phyloP scores from a whole-genome alignment of 225 moss, liverwort and hornwort genomes.

The Thuidium tamariscinum region DNA sequence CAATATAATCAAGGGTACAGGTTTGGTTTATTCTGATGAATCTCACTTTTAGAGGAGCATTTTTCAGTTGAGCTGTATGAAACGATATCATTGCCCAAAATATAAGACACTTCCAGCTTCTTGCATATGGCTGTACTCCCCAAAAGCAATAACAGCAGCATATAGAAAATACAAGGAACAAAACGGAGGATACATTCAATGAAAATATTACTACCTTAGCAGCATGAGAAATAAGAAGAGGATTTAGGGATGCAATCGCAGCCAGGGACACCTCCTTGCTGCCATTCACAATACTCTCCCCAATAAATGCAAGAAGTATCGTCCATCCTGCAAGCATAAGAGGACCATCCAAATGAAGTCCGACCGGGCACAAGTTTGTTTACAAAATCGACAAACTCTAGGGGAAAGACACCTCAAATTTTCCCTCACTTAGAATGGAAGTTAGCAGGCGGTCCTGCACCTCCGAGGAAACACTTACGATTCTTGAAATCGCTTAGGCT shows the following conservation, averaged over 20 bases:
- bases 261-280: conserved; percentile 96
- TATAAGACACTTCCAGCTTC: not conserved
- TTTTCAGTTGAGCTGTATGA: not conserved
- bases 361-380: not conserved
- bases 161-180: not conserved
- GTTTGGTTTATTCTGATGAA: not conserved
- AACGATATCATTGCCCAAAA: not conserved
- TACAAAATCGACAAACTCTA: not conserved
- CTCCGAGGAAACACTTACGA: conserved; percentile 31
- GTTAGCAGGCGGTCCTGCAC: not conserved
- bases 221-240: conserved; percentile 69
- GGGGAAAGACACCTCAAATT: not conserved
- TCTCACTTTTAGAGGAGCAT: not conserved
- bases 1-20: not conserved
- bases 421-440: not conserved
- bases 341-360: not conserved
- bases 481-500: conserved; percentile 59
- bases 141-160: not conserved
- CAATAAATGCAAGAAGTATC: conserved; percentile 62
- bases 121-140: not conserved
- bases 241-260: conserved; percentile 75
- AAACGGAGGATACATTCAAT: not conserved
- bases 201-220: conserved; percentile 33
- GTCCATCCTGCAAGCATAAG: conserved; percentile 55
- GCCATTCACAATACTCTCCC: conserved; percentile 72